Base-by-base conservation (phyloP, 345 rosid species). In the Populus euphratica region DNA sequence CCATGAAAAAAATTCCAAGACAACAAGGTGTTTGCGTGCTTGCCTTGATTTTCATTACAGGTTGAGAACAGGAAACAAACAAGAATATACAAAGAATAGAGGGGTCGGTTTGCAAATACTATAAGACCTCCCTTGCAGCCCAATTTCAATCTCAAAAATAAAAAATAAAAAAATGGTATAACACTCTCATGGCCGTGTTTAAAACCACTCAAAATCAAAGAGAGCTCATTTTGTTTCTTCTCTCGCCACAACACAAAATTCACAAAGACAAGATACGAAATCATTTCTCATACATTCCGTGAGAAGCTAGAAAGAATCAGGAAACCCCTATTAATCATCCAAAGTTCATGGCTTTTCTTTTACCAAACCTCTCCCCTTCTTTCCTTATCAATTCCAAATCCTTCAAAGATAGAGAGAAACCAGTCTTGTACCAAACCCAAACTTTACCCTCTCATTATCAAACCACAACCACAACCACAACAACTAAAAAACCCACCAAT, bases 331-430 rank as follows among this genome's bases (percentile, higher is more conserved):
- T 5, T 0, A 23, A 43, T 41, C 25, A 39, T 16, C 11, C 41
- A 76, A 56, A 64, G 63, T 78, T 67, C 27, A 92, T 94, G 97
- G 93, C 97, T 83, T 91, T 92, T 87, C 91, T 91, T 74, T 87
- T 91, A 12, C 86, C 96, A 7, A 91, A 92, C 73, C 88, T 92
- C 67, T 92, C 94, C 59, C 88, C 89, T 69, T 77, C 86, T 17
- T 81, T 87, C 35, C 91, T 92, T 35, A 85, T 85, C 69, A 91
- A 67, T 75, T 61, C 89, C 65, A 87, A 81, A 79, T 81, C 87
- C 69, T 27, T 63, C 10, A 80, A 39, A 49, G 78, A 80, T 13
- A 89, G 83, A 63, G 89, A 84, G 1, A 88, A 86, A 68, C 64
- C 86, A 39, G 14, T 43, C 73, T 12, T 78, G 64, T 76, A 20